A percentile compares a stretch with the other conserved stretches of the same genome.
Conservation (phyloP, 352 stramenopile genomes). For the Pythium periplocum region DNA sequence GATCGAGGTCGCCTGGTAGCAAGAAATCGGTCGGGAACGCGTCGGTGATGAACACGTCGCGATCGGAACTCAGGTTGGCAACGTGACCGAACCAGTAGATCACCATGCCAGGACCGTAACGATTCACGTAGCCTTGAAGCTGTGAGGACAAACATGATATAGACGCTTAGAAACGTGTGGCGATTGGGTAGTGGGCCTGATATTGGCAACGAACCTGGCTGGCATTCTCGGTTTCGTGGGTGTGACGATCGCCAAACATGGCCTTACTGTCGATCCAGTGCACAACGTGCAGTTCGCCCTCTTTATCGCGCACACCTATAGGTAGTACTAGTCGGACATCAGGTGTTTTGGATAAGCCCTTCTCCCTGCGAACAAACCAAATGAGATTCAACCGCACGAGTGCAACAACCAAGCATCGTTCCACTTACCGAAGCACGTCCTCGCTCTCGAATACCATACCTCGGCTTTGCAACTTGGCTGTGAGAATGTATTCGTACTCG, state of each 20-base stretch:
- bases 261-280: constrained; percentile 91
- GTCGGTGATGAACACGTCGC: constrained; percentile 58
- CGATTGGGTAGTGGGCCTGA: neutral
- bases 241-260: constrained; percentile 83
- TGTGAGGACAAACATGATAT: constrained; percentile 12
- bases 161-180: neutral
- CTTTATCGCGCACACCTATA: constrained; percentile 62
- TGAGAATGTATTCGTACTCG: constrained; percentile 85
- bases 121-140: constrained; percentile 77
- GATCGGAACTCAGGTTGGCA: constrained; percentile 41
- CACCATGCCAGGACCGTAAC: constrained; percentile 80
- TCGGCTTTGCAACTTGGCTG: constrained; percentile 62
- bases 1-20: constrained; percentile 49
- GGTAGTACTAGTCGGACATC: constrained; percentile 77
- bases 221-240: constrained; percentile 72
- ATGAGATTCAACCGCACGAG: neutral
- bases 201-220: constrained; percentile 26
- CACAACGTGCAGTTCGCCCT: constrained; percentile 53
- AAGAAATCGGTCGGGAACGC: constrained; percentile 46
- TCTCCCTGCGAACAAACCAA: constrained; percentile 24
- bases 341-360: constrained; percentile 82
- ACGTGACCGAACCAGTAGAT: constrained; percentile 87
- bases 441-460: constrained; percentile 82
- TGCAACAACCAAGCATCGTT: neutral
- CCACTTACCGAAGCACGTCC: constrained; percentile 48